phyloP scores from a whole-genome alignment of 257 asterid genomes.

The Vinca minor region DNA sequence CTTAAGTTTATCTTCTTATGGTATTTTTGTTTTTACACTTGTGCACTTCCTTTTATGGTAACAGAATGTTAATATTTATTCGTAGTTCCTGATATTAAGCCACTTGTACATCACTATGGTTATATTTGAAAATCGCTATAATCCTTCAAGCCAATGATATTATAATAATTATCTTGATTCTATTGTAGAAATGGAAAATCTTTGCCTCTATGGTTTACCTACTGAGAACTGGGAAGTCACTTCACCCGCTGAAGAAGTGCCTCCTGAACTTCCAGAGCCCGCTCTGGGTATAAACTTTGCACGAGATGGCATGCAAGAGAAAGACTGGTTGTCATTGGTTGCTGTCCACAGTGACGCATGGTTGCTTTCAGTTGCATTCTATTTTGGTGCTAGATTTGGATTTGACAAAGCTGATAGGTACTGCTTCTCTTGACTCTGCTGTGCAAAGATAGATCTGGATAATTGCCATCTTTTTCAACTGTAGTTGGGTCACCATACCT shows the following conservation, averaged over 20 bases:
- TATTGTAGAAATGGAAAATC: slow-evolving; percentile 62
- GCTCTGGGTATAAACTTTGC: slow-evolving; percentile 79
- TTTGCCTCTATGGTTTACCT: slow-evolving; percentile 69
- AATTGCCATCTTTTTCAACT: neutral
- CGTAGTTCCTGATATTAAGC: neutral
- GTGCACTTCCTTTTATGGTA: neutral
- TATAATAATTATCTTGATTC: neutral
- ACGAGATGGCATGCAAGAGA: slow-evolving; percentile 74
- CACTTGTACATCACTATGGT: neutral
- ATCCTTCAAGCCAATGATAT: neutral
- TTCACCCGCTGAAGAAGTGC: slow-evolving; percentile 79
- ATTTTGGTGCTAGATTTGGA: slow-evolving; percentile 69
- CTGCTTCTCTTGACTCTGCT: neutral
- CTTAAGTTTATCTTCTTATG: too few relatives aligned
- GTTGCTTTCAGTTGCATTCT: slow-evolving; percentile 69
- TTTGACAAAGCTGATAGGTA: slow-evolving; percentile 67
- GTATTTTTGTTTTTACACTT: too few relatives aligned
- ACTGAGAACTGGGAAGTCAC: slow-evolving; percentile 68
- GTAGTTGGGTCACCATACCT: neutral
- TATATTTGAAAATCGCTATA: neutral
- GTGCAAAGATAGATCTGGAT: neutral
- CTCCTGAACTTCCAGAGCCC: slow-evolving; percentile 84
- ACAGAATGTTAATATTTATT: neutral
- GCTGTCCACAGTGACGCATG: slow-evolving; percentile 81
- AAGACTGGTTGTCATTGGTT: slow-evolving; percentile 75